phyloP scores from a whole-genome alignment of 2,329 filamentous ascomycete species.

The Canariomyces notabilis region DNA sequence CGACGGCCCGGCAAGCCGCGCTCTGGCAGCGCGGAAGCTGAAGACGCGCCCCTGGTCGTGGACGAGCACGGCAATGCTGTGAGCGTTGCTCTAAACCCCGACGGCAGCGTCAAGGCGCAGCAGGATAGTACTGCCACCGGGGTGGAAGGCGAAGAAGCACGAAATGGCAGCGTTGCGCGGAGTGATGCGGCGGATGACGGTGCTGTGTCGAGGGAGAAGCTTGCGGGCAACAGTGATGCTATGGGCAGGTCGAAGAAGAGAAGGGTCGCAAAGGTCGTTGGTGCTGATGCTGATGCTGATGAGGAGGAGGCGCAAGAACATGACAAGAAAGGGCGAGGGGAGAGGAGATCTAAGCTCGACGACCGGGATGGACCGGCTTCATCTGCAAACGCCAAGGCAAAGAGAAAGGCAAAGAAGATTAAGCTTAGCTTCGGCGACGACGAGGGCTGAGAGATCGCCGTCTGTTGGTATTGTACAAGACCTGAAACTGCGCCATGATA shows the following conservation, averaged over 20 bases:
- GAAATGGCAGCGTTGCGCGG: conserved; percentile 33
- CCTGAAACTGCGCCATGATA: too few species aligned
- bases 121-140: too few species aligned
- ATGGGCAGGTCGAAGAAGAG: conserved; percentile 15
- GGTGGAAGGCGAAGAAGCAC: conserved; percentile 30
- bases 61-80: conserved; percentile 67
- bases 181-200: conserved; percentile 24
- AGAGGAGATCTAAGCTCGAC: conserved; percentile 11
- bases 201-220: conserved; percentile 20
- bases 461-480: too few species aligned
- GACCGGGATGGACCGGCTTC: conserved; percentile 1
- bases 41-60: conserved; percentile 71
- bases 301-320: conserved; percentile 29
- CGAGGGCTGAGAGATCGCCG: conserved; percentile 40
- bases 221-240: conserved; percentile 19
- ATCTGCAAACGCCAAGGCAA: conserved; percentile 24
- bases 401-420: conserved; percentile 58
- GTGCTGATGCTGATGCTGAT: conserved; percentile 33
- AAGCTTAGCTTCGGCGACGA: conserved; percentile 65
- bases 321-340: conserved; percentile 22
- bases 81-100: conserved; percentile 33
- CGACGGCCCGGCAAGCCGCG: conserved; percentile 49
- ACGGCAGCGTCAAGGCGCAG: conserved; percentile 38
- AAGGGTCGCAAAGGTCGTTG: conserved; percentile 51
- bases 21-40: conserved; percentile 63